Base-by-base conservation (phyloP, 257 asterid species). In the Penstemon barbatus region DNA sequence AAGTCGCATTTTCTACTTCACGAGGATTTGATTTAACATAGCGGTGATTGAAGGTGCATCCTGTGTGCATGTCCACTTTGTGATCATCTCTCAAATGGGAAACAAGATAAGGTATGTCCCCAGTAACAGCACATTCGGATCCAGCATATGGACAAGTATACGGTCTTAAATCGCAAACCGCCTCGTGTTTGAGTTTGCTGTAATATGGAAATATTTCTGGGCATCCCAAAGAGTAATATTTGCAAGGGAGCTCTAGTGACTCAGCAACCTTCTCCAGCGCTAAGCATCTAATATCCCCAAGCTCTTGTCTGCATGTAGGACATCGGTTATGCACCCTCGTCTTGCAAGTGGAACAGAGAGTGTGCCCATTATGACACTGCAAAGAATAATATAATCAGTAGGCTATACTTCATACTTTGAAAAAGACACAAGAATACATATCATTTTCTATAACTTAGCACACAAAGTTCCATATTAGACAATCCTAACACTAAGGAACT, bases 311-410 rank as follows among this genome's bases (percentile, higher is more conserved):
- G 70, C 83, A 79, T 2, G 83, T 79, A 19, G 80, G 83, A 50
- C 83, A 79, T 44, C 80, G 68, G 63, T 75, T 79, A 43, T 75
- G 84, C 33, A 79, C 84, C 61, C 78, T 57, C 48, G 84, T 75
- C 51, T 79, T 79, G 74, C 84, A 79, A 46, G 84, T 71, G 41
- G 78, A 79, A 60, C 84, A 79, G 39, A 79, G 74, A 2, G 84
- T 79, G 70, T 79, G 84, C 39, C 84, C 81, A 44, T 78, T 78
- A 54, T 74, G 79, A 67, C 82, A 83, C 85, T 80, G 75, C 79
- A 68, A 10, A 51, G 2, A 53, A 54, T 7, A 54, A 39, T 2
- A 56, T 60, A 68, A 11, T 41, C 40, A n/a, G 56, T 39, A 50
- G 37, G 61, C 7, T 4, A 38, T 39, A 11, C 39, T 11, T 44